A percentile compares a stretch with the other conserved stretches of the same genome.
Conservation (phyloP, 2,329 filamentous ascomycete genomes). For the Byssochlamys sp. region DNA sequence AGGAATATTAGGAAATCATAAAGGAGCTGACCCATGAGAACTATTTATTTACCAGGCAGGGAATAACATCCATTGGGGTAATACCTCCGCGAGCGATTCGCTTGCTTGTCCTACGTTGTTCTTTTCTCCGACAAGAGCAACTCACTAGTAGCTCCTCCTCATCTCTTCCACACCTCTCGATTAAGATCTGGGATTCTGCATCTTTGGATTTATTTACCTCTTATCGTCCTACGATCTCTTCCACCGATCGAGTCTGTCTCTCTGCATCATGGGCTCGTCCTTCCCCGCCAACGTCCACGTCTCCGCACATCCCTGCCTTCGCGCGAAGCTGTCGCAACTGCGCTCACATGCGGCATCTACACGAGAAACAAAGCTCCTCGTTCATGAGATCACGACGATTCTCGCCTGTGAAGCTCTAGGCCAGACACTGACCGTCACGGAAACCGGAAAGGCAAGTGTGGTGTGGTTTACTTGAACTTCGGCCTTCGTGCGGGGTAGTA, state of each 20-base stretch:
- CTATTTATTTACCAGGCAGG: neutral
- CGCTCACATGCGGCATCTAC: slow-evolving; percentile 62
- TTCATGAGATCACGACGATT: slow-evolving; percentile 79
- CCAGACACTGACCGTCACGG: slow-evolving; percentile 46
- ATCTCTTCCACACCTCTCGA: neutral
- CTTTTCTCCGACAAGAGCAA: neutral
- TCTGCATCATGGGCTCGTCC: slow-evolving; percentile 12
- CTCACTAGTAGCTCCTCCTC: neutral
- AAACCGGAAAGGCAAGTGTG: slow-evolving; percentile 55
- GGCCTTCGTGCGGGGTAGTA: neutral
- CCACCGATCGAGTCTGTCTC: slow-evolving; percentile 1
- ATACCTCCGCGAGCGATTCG: neutral
- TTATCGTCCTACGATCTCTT: neutral
- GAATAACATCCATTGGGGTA: neutral
- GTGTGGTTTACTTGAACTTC: slow-evolving; percentile 9
- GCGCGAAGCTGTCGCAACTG: slow-evolving; percentile 81
- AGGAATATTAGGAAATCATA: too few relatives aligned
- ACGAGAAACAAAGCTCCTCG: slow-evolving; percentile 67
- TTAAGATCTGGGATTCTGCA: neutral
- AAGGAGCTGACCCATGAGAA: too few relatives aligned
- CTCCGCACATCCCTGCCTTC: slow-evolving; percentile 74
- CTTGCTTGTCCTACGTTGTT: neutral
- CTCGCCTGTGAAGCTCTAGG: slow-evolving; percentile 73
- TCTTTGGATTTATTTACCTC: slow-evolving; percentile 1
- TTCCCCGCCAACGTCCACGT: slow-evolving; percentile 57